Evolutionary conservation across 768 basidiomycete species (phyloP).

Genomic region (Xerocomellus intermedius): DNA sequence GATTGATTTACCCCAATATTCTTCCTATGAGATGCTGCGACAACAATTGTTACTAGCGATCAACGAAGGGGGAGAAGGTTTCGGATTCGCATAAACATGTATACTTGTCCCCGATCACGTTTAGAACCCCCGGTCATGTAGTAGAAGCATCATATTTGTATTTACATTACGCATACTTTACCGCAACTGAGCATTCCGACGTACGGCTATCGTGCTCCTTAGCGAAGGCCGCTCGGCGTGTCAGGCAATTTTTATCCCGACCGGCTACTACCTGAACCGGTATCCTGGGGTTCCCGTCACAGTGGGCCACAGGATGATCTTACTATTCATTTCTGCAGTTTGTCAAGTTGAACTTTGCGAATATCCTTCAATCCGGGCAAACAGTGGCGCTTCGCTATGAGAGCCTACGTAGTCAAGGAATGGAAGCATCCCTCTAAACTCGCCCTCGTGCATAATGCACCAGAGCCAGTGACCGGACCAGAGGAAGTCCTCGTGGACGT

Average conservation of each 20-base stretch:
- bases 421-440: constrained; percentile 69
- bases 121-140: constrained; percentile 19
- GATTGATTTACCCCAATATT: constrained; percentile 91
- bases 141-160: constrained; percentile 38
- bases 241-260: background rate
- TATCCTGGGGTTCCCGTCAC: no score
- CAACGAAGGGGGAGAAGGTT: constrained; percentile 94
- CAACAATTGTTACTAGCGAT: constrained; percentile 89
- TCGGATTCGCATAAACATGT: constrained; percentile 67
- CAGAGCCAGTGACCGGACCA: constrained; percentile 51
- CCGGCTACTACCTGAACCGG: constrained; percentile 5
- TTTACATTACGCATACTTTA: constrained; percentile 27
- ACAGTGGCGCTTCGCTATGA: constrained; percentile 46
- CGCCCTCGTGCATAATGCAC: constrained; percentile 47
- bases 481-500: constrained; percentile 73
- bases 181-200: constrained; percentile 1
- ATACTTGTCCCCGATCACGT: constrained; percentile 1
- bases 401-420: constrained; percentile 71
- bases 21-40: constrained; percentile 94
- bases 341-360: background rate
- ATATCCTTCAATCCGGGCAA: background rate
- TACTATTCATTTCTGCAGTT: background rate
- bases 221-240: no score
- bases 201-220: background rate
- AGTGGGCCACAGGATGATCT: background rate